Evolutionary conservation across 2,329 filamentous ascomycete species (phyloP).

Genomic region (Ascochyta fabae): DNA sequence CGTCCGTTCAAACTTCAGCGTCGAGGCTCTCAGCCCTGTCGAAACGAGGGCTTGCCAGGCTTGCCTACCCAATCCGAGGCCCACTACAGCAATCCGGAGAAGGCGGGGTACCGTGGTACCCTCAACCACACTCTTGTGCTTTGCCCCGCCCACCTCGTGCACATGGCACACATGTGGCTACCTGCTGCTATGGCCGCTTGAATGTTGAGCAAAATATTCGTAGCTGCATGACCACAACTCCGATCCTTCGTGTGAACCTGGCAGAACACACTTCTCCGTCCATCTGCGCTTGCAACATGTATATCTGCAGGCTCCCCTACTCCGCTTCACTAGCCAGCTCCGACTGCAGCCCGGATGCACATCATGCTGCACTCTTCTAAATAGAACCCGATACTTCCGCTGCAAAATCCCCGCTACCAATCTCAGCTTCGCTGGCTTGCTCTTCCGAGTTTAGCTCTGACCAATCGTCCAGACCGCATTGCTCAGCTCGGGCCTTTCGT

Average conservation of each 20-base stretch:
- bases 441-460: not conserved
- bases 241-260: not conserved
- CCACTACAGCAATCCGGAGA: not conserved
- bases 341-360: not conserved
- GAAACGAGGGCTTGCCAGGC: not conserved
- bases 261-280: not conserved
- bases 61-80: not conserved
- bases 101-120: conserved; percentile 1
- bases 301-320: not conserved
- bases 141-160: not conserved
- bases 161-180: not conserved
- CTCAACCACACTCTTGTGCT: not conserved
- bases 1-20: not conserved
- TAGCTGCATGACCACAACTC: not conserved
- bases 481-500: conserved; percentile 2
- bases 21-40: conserved; percentile 1
- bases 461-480: conserved; percentile 3
- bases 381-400: not conserved
- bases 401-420: not conserved
- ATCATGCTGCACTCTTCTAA: not conserved
- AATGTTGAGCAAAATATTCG: not conserved
- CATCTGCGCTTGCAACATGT: not conserved
- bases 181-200: not conserved
- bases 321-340: not conserved
- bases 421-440: not conserved